Conservation (phyloP, 2,329 filamentous ascomycete genomes). For the Colletotrichum paranaense region DNA sequence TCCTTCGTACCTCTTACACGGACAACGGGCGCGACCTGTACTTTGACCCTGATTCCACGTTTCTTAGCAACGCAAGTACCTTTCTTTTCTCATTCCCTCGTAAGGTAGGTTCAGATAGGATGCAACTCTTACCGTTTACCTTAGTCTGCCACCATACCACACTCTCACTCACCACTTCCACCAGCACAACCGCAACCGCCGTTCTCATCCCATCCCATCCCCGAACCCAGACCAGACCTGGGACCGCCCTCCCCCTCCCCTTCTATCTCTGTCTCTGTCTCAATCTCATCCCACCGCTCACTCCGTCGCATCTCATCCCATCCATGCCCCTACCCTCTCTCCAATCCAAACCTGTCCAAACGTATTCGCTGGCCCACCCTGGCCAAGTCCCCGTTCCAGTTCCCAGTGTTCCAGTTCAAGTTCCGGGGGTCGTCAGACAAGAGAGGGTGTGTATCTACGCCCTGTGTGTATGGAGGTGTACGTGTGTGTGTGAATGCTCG, state of each 20-base stretch:
- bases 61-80: neutral
- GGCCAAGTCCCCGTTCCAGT: neutral
- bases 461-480: neutral
- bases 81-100: neutral
- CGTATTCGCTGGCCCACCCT: neutral
- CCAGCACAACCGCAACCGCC: slow-evolving; percentile 2
- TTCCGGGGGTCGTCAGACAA: slow-evolving; percentile 10
- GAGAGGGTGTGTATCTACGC: slow-evolving; percentile 3
- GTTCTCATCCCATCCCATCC: slow-evolving; percentile 31
- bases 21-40: slow-evolving; percentile 3
- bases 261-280: neutral
- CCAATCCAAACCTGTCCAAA: neutral
- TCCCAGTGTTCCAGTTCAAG: slow-evolving; percentile 5
- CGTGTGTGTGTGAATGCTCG: slow-evolving; percentile 9
- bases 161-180: no score
- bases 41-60: neutral
- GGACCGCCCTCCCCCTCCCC: neutral
- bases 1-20: slow-evolving; percentile 7
- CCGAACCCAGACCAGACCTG: slow-evolving; percentile 16
- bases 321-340: neutral
- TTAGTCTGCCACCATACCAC: neutral
- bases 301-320: slow-evolving; percentile 20
- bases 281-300: neutral
- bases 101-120: no score
- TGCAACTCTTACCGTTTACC: neutral